phyloP scores from a whole-genome alignment of 352 stramenopile species.

The Phytophthora multivora region DNA sequence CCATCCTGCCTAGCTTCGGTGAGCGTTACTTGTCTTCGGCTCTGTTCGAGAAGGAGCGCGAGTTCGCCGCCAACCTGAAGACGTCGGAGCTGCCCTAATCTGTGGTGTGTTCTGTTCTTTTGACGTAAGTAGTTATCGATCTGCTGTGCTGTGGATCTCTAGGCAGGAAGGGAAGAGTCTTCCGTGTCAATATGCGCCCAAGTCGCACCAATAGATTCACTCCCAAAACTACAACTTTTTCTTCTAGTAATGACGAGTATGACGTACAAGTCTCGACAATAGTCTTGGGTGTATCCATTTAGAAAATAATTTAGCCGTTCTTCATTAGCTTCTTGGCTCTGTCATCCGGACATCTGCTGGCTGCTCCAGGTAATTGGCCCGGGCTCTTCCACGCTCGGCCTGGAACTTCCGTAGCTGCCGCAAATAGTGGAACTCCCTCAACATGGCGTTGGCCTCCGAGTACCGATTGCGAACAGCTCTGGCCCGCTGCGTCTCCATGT shows the following conservation, averaged over 20 bases:
- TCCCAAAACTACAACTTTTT: slow-evolving; percentile 1
- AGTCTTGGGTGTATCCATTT: not conserved
- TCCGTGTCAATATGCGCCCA: slow-evolving; percentile 5
- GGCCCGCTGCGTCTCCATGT: slow-evolving; percentile 31
- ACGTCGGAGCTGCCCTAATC: slow-evolving; percentile 39
- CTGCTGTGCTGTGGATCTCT: slow-evolving; percentile 22
- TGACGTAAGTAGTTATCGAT: slow-evolving; percentile 29
- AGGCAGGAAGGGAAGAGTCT: slow-evolving; percentile 13
- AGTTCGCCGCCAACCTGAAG: slow-evolving; percentile 66
- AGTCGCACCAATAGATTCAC: slow-evolving; percentile 11
- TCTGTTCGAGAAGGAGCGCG: slow-evolving; percentile 81
- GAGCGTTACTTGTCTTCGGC: slow-evolving; percentile 87
- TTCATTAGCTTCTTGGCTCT: slow-evolving; percentile 31
- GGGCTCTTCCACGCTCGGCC: slow-evolving; percentile 51
- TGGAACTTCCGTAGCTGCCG: slow-evolving; percentile 80
- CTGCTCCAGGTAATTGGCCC: slow-evolving; percentile 43
- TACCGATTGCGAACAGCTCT: slow-evolving; percentile 35
- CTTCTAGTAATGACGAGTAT: no score
- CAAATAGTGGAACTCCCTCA: slow-evolving; percentile 77
- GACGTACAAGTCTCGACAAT: not conserved
- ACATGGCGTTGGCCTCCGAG: slow-evolving; percentile 56
- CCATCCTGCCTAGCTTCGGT: slow-evolving; percentile 91
- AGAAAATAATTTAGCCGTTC: not conserved
- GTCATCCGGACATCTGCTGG: slow-evolving; percentile 16
- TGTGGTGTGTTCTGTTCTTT: not conserved